A percentile compares a stretch with the other conserved stretches of the same genome.
Evolutionary conservation across 768 basidiomycete genomes (phyloP).

Genomic region (Trametes villosa): DNA sequence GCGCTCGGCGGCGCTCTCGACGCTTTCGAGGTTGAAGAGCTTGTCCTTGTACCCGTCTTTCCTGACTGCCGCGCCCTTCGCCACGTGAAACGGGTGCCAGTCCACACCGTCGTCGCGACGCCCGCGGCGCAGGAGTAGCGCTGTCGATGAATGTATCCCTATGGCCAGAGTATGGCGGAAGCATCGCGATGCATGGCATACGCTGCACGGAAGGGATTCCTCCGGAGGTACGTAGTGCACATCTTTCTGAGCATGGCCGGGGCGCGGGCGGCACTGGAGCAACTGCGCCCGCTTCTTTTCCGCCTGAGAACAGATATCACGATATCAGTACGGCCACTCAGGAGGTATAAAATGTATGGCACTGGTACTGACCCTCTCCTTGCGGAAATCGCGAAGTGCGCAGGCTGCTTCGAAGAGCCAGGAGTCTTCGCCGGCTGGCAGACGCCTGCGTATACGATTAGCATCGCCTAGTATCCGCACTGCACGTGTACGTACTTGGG

Average conservation of each 20-base stretch:
- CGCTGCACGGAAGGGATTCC: constrained; percentile 38
- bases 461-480: background rate
- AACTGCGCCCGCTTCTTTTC: too few relatives aligned
- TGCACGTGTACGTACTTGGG: background rate
- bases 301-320: too few relatives aligned
- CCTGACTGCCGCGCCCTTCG: background rate
- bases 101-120: background rate
- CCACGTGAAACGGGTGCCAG: background rate
- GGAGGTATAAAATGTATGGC: too few relatives aligned
- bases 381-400: constrained; percentile 9
- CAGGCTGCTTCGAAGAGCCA: constrained; percentile 31
- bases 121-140: constrained; percentile 29
- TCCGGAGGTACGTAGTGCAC: background rate
- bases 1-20: constrained; percentile 28
- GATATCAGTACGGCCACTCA: too few relatives aligned
- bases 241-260: too few relatives aligned
- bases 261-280: too few relatives aligned
- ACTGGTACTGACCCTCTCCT: background rate
- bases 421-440: background rate
- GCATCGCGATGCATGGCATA: constrained; percentile 43
- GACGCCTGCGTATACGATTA: background rate
- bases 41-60: background rate
- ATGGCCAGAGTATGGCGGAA: constrained; percentile 41
- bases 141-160: constrained; percentile 44
- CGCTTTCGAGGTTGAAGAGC: background rate